Evolutionary conservation across 2,329 filamentous ascomycete genomes (phyloP).

Genomic region (Diaporthe amygdali): DNA sequence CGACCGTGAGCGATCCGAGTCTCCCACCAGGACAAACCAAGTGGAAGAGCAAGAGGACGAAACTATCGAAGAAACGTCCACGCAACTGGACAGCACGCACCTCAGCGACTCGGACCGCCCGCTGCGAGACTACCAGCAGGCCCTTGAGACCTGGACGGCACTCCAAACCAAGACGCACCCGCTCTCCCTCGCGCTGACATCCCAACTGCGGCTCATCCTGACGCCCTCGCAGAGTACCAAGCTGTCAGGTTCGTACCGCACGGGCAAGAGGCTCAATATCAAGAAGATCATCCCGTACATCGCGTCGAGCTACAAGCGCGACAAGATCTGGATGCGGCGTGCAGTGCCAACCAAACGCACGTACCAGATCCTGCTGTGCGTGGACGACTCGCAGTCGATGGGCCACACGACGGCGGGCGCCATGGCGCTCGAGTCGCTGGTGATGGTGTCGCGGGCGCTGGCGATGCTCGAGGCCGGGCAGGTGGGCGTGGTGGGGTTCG

Average conservation of each 20-base stretch:
- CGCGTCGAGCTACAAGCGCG: slow-evolving; percentile 95
- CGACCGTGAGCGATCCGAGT: slow-evolving; percentile 53
- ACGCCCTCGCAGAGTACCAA: slow-evolving; percentile 95
- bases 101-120: slow-evolving; percentile 54
- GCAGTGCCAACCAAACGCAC: slow-evolving; percentile 89
- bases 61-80: slow-evolving; percentile 57
- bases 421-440: slow-evolving; percentile 91
- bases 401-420: slow-evolving; percentile 76
- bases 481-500: slow-evolving; percentile 90
- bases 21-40: slow-evolving; percentile 36
- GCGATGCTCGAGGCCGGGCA: slow-evolving; percentile 95
- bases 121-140: slow-evolving; percentile 55
- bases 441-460: slow-evolving; percentile 85
- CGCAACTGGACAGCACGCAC: slow-evolving; percentile 76
- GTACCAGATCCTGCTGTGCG: slow-evolving; percentile 96
- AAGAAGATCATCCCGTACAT: slow-evolving; percentile 99
- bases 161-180: slow-evolving; percentile 86
- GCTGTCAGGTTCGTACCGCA: slow-evolving; percentile 94
- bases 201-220: slow-evolving; percentile 94
- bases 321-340: slow-evolving; percentile 99
- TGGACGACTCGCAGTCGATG: slow-evolving; percentile 97
- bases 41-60: slow-evolving; percentile 39
- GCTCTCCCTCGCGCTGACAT: slow-evolving; percentile 87
- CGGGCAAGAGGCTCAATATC: slow-evolving; percentile 97
- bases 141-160: slow-evolving; percentile 80